Evolutionary conservation across 176 grass and related monocot species (phyloP).

Genomic region (Aegilops bicornis): DNA sequence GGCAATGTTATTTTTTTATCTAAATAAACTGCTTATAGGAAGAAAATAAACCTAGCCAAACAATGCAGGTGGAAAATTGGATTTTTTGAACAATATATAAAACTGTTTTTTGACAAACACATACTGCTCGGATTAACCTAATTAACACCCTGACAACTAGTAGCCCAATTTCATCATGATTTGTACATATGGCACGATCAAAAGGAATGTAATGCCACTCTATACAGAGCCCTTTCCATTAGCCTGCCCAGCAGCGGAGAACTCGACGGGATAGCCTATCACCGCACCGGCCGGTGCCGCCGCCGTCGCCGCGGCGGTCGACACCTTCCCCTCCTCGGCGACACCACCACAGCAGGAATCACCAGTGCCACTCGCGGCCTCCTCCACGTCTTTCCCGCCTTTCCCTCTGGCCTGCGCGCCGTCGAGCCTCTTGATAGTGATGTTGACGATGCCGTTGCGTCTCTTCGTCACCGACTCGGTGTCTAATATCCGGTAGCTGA

Average conservation of each 20-base stretch:
- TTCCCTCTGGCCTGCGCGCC: background rate
- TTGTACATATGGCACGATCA: background rate
- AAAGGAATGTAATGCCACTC: background rate
- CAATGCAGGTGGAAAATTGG: no score
- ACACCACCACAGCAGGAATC: conserved; percentile 1
- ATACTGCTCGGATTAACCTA: background rate
- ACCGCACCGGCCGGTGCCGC: conserved; percentile 23
- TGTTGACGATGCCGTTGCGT: conserved; percentile 57
- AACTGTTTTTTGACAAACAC: background rate
- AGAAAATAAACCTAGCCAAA: no score
- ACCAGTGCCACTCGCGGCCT: background rate
- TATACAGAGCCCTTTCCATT: background rate
- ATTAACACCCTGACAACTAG: background rate
- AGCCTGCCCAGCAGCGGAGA: background rate
- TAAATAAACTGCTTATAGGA: no score
- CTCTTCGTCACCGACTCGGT: background rate
- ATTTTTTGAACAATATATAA: no score
- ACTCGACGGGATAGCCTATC: conserved; percentile 42
- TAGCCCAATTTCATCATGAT: background rate
- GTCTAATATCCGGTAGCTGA: conserved; percentile 55
- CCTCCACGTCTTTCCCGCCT: background rate
- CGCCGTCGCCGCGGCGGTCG: background rate
- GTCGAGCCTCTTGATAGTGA: conserved; percentile 48
- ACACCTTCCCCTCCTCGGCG: background rate
- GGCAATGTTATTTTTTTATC: no score